phyloP scores from a whole-genome alignment of 768 basidiomycete genomes.

The Hortiboletus campestris region DNA sequence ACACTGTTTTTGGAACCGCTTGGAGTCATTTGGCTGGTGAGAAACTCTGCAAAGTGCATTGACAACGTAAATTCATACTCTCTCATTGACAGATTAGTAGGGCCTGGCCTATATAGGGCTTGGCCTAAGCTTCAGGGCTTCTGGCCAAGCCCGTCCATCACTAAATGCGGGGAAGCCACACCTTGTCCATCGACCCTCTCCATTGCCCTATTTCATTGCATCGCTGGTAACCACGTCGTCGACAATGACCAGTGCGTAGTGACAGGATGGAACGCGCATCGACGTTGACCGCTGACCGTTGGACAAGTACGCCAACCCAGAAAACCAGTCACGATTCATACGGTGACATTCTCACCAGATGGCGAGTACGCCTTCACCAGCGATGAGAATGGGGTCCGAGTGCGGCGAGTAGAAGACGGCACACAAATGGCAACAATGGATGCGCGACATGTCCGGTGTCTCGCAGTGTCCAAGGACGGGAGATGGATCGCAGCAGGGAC shows the following conservation, averaged over 20 bases:
- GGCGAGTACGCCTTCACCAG: background rate
- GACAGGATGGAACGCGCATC: too few relatives aligned
- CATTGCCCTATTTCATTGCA: background rate
- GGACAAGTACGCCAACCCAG: background rate
- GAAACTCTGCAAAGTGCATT: too few relatives aligned
- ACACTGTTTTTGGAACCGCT: too few relatives aligned
- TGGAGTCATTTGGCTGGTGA: too few relatives aligned
- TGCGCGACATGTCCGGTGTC: background rate
- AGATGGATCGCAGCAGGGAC: background rate
- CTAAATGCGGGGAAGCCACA: too few relatives aligned
- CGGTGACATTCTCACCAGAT: background rate
- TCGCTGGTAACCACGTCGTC: background rate
- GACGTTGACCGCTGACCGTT: background rate
- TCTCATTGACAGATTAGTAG: too few relatives aligned
- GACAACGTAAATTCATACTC: too few relatives aligned
- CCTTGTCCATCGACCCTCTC: background rate
- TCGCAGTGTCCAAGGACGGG: background rate
- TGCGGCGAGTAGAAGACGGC: background rate
- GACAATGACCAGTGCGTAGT: background rate
- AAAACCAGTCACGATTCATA: rapidly evolving
- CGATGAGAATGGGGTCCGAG: background rate
- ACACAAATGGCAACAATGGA: background rate
- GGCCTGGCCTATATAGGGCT: too few relatives aligned
- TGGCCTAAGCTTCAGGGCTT: too few relatives aligned
- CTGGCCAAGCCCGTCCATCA: too few relatives aligned